phyloP scores from a whole-genome alignment of 2,329 filamentous ascomycete species.

The Cryphonectria carpinicola region DNA sequence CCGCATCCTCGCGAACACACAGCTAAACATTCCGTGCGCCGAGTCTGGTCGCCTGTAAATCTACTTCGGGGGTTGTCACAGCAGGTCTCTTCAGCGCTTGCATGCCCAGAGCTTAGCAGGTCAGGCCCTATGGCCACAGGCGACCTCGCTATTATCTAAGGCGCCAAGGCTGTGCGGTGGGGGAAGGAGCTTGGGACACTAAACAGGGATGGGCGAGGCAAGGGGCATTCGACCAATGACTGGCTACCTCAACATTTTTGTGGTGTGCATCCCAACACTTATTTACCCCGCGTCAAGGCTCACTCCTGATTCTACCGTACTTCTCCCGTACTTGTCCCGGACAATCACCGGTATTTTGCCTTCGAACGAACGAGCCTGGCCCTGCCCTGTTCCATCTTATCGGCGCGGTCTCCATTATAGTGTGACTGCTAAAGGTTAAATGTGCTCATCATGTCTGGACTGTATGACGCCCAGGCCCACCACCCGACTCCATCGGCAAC shows the following conservation, averaged over 20 bases:
- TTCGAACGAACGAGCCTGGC: slow-evolving; percentile 5
- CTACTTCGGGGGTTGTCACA: not conserved
- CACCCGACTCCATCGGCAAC: not conserved
- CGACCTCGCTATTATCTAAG: not conserved
- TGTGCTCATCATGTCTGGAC: slow-evolving; percentile 25
- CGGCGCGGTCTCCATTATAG: slow-evolving; percentile 9
- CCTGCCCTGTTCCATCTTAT: slow-evolving; percentile 10
- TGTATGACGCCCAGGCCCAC: slow-evolving; percentile 15
- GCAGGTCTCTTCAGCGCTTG: no score
- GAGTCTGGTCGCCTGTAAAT: not conserved
- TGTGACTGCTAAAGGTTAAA: slow-evolving; percentile 1
- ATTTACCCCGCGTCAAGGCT: not conserved
- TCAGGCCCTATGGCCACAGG: not conserved
- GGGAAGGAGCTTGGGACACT: not conserved
- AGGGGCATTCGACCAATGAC: not conserved
- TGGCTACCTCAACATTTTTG: not conserved
- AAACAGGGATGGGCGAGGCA: not conserved
- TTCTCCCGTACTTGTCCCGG: slow-evolving; percentile 28
- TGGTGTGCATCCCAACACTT: not conserved
- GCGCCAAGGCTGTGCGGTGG: not conserved
- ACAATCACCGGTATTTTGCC: slow-evolving; percentile 28
- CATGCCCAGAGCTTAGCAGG: no score
- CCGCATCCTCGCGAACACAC: not conserved
- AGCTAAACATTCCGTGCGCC: not conserved
- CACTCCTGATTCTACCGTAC: slow-evolving; percentile 19